These are phyloP conservation scores for Biscogniauxia mediterranea DNA, from an alignment of 2,329 filamentous ascomycete genomes.

Conservation along the genomic window DNA sequence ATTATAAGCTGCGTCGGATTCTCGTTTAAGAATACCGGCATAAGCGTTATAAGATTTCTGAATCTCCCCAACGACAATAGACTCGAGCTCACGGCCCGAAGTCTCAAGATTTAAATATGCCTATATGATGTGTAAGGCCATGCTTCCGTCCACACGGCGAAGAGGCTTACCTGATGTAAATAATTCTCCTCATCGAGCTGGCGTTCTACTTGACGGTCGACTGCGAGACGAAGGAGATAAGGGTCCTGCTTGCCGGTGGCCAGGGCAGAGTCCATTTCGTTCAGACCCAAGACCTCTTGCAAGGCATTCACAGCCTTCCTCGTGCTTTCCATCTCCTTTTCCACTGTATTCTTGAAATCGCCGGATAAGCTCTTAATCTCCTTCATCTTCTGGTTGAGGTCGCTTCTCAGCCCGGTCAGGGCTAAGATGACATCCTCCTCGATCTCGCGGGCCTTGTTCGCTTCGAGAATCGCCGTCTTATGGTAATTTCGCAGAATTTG, in stretches of 20 bases:
- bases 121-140: constrained; percentile 43
- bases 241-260: constrained; percentile 88
- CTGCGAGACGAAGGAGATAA: constrained; percentile 79
- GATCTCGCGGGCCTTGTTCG: constrained; percentile 86
- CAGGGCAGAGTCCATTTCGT: constrained; percentile 71
- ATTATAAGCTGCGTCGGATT: constrained; percentile 77
- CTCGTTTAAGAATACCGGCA: constrained; percentile 84
- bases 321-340: constrained; percentile 89
- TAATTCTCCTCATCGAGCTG: constrained; percentile 98
- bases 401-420: constrained; percentile 78
- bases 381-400: constrained; percentile 94
- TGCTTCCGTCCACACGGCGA: not conserved
- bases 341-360: constrained; percentile 95
- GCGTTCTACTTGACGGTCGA: constrained; percentile 86
- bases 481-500: constrained; percentile 80
- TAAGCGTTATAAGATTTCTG: constrained; percentile 97
- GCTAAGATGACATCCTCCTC: constrained; percentile 89
- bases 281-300: constrained; percentile 77
- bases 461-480: constrained; percentile 73
- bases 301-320: constrained; percentile 74
- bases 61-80: constrained; percentile 94
- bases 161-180: constrained; percentile 72
- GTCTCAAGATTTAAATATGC: constrained; percentile 93
- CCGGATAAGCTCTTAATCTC: constrained; percentile 92
- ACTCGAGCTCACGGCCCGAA: constrained; percentile 91